Percentiles rank a stretch among this genome's conserved stretches.
phyloP scores from a whole-genome alignment of 768 basidiomycete species.

The Sutorius australiensis region DNA sequence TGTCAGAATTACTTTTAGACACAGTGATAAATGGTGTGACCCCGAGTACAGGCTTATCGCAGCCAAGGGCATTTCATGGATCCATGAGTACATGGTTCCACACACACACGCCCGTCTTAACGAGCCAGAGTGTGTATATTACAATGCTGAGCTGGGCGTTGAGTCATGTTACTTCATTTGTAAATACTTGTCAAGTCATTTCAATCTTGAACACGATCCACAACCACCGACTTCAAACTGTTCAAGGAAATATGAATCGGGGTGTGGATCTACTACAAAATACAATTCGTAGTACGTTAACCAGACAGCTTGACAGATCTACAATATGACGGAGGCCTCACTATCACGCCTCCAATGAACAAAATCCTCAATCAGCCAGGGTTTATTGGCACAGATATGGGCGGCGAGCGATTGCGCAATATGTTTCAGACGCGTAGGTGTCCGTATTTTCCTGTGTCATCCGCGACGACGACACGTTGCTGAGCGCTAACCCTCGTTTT shows the following conservation, averaged over 20 bases:
- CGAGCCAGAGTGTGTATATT: background rate
- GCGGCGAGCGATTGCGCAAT: slow-evolving; percentile 24
- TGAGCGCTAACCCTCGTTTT: no score
- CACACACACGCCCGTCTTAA: no score
- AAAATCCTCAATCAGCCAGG: slow-evolving; percentile 25
- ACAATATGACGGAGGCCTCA: slow-evolving; percentile 21
- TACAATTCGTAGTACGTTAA: background rate
- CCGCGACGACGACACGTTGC: no score
- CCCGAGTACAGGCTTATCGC: background rate
- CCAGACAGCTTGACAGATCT: slow-evolving; percentile 6
- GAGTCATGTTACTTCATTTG: background rate
- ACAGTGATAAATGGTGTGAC: background rate
- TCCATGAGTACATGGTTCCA: no score
- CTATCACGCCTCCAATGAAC: slow-evolving; percentile 26
- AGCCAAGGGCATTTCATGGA: no score
- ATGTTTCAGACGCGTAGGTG: slow-evolving; percentile 31
- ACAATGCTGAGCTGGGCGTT: no score
- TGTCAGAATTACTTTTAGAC: background rate
- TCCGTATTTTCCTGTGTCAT: background rate
- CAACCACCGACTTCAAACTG: background rate
- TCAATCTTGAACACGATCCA: background rate
- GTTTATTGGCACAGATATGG: slow-evolving; percentile 22
- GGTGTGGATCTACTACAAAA: slow-evolving; percentile 2
- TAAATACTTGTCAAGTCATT: background rate
- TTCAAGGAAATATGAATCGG: slow-evolving; percentile 7